Evolutionary conservation across 768 basidiomycete species (phyloP).

Genomic region (Suillus tomentosus): DNA sequence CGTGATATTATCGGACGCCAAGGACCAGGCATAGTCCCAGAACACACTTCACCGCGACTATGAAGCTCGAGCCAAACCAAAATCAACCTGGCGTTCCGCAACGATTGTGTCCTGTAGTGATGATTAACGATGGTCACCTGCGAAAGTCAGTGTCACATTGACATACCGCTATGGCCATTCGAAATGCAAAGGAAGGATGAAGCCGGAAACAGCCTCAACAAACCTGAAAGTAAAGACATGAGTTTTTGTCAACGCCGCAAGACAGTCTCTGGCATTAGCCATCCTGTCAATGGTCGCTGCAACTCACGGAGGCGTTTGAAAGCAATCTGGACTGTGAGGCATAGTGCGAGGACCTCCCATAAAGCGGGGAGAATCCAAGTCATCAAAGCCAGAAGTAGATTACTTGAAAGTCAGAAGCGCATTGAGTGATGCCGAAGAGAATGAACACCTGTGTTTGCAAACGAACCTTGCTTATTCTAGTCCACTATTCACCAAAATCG

Average conservation of each 20-base stretch:
- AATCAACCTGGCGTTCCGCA: neutral
- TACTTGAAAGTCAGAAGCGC: neutral
- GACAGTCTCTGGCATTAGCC: neutral
- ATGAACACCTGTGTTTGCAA: neutral
- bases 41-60: no score
- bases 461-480: neutral
- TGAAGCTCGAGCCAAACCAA: neutral
- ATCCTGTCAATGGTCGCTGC: neutral
- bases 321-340: neutral
- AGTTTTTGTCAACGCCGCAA: no score
- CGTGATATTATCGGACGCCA: neutral
- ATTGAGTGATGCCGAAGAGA: neutral
- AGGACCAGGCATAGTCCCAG: neutral
- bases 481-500: neutral
- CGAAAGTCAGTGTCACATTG: neutral
- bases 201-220: neutral
- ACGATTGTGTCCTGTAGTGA: neutral
- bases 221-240: neutral
- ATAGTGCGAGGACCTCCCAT: neutral
- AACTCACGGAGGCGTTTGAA: neutral
- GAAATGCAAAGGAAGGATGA: neutral
- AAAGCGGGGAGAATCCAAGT: neutral
- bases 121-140: neutral
- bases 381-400: neutral
- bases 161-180: neutral